phyloP scores from a whole-genome alignment of 108 stramenopile species.

The Mayamaea pseudoterrestris region DNA sequence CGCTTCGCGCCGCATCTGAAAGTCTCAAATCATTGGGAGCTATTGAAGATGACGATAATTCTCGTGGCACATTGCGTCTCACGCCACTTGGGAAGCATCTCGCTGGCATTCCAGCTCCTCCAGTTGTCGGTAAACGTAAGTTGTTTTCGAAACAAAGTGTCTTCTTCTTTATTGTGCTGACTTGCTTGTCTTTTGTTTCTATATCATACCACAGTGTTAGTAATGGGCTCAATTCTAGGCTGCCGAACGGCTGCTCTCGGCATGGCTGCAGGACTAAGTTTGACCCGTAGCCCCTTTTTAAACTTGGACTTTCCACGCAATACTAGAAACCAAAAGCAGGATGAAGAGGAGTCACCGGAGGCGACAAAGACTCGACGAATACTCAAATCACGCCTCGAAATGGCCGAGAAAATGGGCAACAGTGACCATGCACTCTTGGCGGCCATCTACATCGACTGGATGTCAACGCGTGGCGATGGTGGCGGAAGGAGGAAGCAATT shows the following conservation, averaged over 20 bases:
- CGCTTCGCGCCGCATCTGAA: conserved; percentile 40
- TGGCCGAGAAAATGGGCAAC: conserved; percentile 64
- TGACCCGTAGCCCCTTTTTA: conserved; percentile 68
- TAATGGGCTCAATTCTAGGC: conserved; percentile 71
- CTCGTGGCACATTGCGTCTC: conserved; percentile 16
- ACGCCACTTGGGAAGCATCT: conserved; percentile 77
- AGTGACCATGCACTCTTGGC: conserved; percentile 75
- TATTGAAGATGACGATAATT: conserved; percentile 7
- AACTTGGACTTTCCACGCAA: conserved; percentile 21
- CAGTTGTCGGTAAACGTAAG: conserved; percentile 61
- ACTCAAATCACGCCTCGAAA: conserved; percentile 32
- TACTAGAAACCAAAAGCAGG: conserved; percentile 4
- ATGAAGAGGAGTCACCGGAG: conserved; percentile 11
- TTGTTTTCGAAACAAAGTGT: too few relatives aligned
- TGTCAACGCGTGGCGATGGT: conserved; percentile 19
- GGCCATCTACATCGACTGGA: conserved; percentile 51
- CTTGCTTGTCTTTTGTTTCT: conserved; percentile 14
- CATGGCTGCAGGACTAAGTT: conserved; percentile 74
- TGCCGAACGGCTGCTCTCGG: conserved; percentile 64
- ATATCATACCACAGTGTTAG: conserved; percentile 21
- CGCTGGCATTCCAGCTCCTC: conserved; percentile 78
- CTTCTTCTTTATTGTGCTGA: too few relatives aligned
- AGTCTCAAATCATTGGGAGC: conserved; percentile 60
- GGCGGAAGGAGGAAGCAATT: conserved; percentile 24
- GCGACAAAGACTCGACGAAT: conserved; percentile 15